Evolutionary conservation across 179 eudicot species (phyloP).

Genomic region (Spinacia oleracea): DNA sequence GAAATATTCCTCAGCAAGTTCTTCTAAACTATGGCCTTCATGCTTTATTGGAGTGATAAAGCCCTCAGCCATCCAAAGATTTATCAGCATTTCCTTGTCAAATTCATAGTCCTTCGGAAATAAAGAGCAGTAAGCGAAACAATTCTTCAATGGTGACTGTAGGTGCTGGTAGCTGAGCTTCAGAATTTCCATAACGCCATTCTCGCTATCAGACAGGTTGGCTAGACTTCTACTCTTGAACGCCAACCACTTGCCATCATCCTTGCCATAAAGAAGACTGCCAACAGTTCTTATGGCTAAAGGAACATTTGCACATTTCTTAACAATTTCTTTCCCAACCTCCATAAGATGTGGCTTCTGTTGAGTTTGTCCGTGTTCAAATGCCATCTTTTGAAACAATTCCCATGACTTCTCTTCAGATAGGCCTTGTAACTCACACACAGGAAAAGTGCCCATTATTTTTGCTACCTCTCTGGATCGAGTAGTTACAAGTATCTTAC

Average conservation of each 20-base stretch:
- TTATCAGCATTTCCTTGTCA: background rate
- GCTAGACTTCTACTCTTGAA: constrained; percentile 1
- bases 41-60: background rate
- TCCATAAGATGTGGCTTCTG: constrained; percentile 4
- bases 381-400: constrained; percentile 23
- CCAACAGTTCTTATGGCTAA: constrained; percentile 26
- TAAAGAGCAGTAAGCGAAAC: constrained; percentile 13
- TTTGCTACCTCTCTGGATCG: constrained; percentile 30
- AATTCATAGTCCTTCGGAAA: constrained; percentile 5
- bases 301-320: constrained; percentile 28
- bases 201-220: background rate
- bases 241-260: background rate
- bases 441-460: background rate
- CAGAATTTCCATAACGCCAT: background rate
- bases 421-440: constrained; percentile 21
- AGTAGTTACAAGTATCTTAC: constrained; percentile 34
- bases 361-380: background rate
- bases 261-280: constrained; percentile 17
- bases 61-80: constrained; percentile 23
- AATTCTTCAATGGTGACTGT: constrained; percentile 4
- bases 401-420: constrained; percentile 24
- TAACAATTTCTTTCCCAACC: constrained; percentile 10
- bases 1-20: constrained; percentile 15
- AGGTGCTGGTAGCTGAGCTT: constrained; percentile 7
- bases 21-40: background rate